phyloP scores from a whole-genome alignment of 2,329 filamentous ascomycete genomes.

The Tolypocladium amazonense region DNA sequence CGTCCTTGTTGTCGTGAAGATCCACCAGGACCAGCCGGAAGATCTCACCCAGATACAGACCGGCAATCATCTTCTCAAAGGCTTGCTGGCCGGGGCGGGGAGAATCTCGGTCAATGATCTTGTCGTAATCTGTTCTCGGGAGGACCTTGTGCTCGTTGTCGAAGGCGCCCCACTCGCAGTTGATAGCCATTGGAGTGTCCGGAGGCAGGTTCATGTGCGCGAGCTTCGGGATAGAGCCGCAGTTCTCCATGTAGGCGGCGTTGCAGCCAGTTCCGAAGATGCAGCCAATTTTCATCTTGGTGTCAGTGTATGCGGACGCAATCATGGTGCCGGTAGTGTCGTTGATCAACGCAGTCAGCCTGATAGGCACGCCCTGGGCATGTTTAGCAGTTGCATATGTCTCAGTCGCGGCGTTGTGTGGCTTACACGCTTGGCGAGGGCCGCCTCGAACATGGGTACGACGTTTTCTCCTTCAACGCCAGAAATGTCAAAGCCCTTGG shows the following conservation, averaged over 20 bases:
- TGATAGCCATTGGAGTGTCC: constrained; percentile 83
- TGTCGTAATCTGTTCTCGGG: constrained; percentile 75
- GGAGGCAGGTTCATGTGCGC: constrained; percentile 81
- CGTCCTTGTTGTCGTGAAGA: constrained; percentile 66
- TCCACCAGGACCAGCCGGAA: constrained; percentile 83
- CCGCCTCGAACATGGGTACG: constrained; percentile 76
- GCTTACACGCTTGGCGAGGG: constrained; percentile 48
- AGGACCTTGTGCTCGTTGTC: constrained; percentile 88
- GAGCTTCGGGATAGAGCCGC: constrained; percentile 84
- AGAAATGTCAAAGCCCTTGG: constrained; percentile 91
- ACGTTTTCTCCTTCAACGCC: constrained; percentile 88
- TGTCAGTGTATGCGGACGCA: constrained; percentile 92
- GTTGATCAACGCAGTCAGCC: constrained; percentile 87
- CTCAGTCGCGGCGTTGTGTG: background rate
- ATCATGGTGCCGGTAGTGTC: constrained; percentile 96
- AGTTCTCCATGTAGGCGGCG: constrained; percentile 94
- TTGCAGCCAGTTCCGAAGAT: constrained; percentile 99
- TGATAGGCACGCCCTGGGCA: constrained; percentile 72
- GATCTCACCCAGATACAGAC: constrained; percentile 87
- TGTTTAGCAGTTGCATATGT: constrained; percentile 12
- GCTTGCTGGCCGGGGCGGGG: constrained; percentile 88
- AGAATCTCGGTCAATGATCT: constrained; percentile 80
- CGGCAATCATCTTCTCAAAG: constrained; percentile 97
- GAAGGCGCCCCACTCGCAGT: constrained; percentile 96
- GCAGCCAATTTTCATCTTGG: constrained; percentile 86